Evolutionary conservation across 441 rosid species (phyloP), one percentile per base, ranked within the genome.

Genomic region (California macrophylla): DNA sequence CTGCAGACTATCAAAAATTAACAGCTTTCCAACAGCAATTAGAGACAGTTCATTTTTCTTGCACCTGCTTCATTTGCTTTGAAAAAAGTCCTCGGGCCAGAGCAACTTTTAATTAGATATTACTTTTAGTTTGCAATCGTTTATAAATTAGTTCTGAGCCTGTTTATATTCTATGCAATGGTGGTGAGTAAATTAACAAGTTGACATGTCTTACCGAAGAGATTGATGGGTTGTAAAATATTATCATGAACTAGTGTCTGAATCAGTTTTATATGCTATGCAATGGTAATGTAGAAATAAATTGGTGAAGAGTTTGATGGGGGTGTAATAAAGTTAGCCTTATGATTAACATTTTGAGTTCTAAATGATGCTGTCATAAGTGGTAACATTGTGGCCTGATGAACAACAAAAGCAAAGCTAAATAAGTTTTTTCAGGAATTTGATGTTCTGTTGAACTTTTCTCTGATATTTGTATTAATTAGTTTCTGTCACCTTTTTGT

Each of bases 401-500:
- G 23, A 54, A 21, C 12, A 20, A 20, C 61, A 20, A 54, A 54
- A 54, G 26, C 61, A 16, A 54, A 4, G 24, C 24, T 18, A 20
- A 52, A 16, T 52, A 21, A 56, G 63, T 21, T 56, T 23, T 60
- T 26, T 28, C 40, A 15, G 66, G 66, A 26, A 29, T 30, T 63
- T 63, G 29, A 15, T 26, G 64, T 56, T 56, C 30, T 58, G 64
- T 23, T 9, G 24, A 23, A 4, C 30, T 9, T 3, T 29, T 28
- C 15, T 63, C n/a, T 28, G 10, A 25, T 47, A 62, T 40, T 24
- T 24, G 47, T 26, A 68, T 72, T 81, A 66, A 80, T 71, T 76
- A 34, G 65, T 70, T 65, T 76, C 70, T 70, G 47, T 66, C 30
- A 63, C 52, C 62, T 76, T 74, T 69, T 73, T 75, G 69, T 78